Percentiles rank a stretch among this genome's conserved stretches.
Evolutionary conservation across 1,139 yeast genomes (phyloP).

Genomic region (Hansenula sp.): DNA sequence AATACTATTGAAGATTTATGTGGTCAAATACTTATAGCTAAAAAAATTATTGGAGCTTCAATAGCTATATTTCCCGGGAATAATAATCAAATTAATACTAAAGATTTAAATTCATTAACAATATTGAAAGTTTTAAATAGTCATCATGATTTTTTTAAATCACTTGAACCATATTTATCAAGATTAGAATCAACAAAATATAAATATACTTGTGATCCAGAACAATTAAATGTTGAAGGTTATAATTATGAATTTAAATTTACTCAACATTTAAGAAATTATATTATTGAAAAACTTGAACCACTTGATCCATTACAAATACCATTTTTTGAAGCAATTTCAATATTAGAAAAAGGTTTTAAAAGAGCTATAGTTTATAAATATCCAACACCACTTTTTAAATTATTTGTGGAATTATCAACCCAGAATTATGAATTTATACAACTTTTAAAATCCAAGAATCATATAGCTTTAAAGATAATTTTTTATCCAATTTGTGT

Average conservation of each 20-base stretch:
- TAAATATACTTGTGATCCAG: too few species aligned
- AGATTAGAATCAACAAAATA: too few species aligned
- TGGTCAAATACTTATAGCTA: background rate
- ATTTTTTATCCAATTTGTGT: slow-evolving; percentile 16
- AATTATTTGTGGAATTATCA: slow-evolving; percentile 9
- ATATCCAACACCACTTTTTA: slow-evolving; percentile 16
- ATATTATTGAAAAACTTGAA: slow-evolving; percentile 2
- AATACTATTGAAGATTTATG: background rate
- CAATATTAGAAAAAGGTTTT: slow-evolving; percentile 6
- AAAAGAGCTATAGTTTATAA: slow-evolving; percentile 8
- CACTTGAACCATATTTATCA: too few species aligned
- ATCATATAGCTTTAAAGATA: slow-evolving; percentile 17
- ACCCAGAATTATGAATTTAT: slow-evolving; percentile 7
- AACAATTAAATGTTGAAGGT: too few species aligned
- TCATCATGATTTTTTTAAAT: background rate
- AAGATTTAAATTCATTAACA: background rate
- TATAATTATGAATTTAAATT: too few species aligned
- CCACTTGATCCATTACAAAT: slow-evolving; percentile 1
- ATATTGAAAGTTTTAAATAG: background rate
- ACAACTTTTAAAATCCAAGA: slow-evolving; percentile 8
- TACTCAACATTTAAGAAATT: slow-evolving; percentile 5
- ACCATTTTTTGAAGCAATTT: slow-evolving; percentile 5
- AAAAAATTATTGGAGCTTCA: background rate
- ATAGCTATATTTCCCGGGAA: background rate
- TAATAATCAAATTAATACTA: background rate